Percentiles rank a stretch among this genome's conserved stretches.
Conservation (phyloP, 108 stramenopile species). For the Heterococcus sp. region DNA sequence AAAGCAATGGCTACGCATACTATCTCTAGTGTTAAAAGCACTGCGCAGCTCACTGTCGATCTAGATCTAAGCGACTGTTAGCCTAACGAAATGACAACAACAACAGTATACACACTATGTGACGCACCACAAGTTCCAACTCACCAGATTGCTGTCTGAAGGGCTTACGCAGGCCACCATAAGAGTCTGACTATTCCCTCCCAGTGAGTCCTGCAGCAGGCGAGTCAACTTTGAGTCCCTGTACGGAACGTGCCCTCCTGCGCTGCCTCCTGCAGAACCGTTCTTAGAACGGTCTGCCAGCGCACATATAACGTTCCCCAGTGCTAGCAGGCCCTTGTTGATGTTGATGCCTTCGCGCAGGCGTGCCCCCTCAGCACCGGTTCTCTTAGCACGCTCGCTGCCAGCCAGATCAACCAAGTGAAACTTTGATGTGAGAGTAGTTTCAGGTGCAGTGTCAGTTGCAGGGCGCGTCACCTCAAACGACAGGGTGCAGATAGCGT, state of each 20-base stretch:
- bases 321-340: slow-evolving; percentile 47
- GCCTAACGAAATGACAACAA: no score
- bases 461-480: slow-evolving; percentile 50
- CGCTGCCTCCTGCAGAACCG: not conserved
- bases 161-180: slow-evolving; percentile 58
- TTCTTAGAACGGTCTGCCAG: slow-evolving; percentile 32
- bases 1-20: no score
- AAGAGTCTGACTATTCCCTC: slow-evolving; percentile 54
- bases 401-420: slow-evolving; percentile 52
- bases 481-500: slow-evolving; percentile 54
- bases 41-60: no score
- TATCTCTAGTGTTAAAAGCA: no score
- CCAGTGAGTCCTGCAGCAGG: slow-evolving; percentile 51
- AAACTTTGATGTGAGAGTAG: slow-evolving; percentile 39
- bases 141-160: slow-evolving; percentile 48
- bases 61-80: slow-evolving; percentile 1
- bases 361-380: slow-evolving; percentile 49
- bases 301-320: slow-evolving; percentile 47
- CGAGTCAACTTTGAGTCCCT: slow-evolving; percentile 54
- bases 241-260: slow-evolving; percentile 52
- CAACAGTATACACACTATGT: not conserved
- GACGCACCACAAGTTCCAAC: not conserved
- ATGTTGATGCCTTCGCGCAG: slow-evolving; percentile 53
- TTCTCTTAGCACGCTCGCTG: slow-evolving; percentile 48
- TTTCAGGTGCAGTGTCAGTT: not conserved